Evolutionary conservation across 1,284 basidiomycete species (phyloP).

Genomic region (Ustilago vetiveriae): DNA sequence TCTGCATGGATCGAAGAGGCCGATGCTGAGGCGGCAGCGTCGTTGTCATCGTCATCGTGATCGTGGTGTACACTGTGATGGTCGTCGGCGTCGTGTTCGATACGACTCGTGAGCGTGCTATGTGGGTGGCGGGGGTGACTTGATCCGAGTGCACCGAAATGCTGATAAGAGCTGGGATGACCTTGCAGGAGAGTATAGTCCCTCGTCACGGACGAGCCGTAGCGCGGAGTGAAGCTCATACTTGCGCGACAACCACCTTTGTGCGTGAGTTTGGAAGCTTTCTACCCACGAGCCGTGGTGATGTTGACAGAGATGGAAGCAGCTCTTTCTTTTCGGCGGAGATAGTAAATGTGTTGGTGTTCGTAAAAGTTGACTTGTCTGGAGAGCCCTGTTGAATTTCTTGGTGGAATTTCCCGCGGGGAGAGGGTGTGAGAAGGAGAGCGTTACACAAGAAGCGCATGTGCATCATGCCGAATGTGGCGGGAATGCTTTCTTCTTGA

Average conservation of each 20-base stretch:
- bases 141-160: conserved; percentile 28
- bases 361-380: no score
- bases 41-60: conserved; percentile 14
- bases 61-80: conserved; percentile 9
- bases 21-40: conserved; percentile 15
- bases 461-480: no score
- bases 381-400: background rate
- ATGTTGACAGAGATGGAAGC: background rate
- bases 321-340: no score
- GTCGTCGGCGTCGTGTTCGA: conserved; percentile 4
- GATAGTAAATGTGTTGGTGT: no score
- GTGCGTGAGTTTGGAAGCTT: no score
- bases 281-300: background rate
- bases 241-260: no score
- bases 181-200: conserved; percentile 48
- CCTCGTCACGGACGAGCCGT: conserved; percentile 46
- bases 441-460: background rate
- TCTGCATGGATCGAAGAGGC: conserved; percentile 23
- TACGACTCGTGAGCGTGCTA: background rate
- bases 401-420: no score
- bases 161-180: conserved; percentile 44
- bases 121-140: conserved; percentile 5
- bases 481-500: no score
- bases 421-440: no score
- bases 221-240: conserved; percentile 50